phyloP scores from a whole-genome alignment of 1,139 yeast genomes.

The Taiozyma sp. region DNA sequence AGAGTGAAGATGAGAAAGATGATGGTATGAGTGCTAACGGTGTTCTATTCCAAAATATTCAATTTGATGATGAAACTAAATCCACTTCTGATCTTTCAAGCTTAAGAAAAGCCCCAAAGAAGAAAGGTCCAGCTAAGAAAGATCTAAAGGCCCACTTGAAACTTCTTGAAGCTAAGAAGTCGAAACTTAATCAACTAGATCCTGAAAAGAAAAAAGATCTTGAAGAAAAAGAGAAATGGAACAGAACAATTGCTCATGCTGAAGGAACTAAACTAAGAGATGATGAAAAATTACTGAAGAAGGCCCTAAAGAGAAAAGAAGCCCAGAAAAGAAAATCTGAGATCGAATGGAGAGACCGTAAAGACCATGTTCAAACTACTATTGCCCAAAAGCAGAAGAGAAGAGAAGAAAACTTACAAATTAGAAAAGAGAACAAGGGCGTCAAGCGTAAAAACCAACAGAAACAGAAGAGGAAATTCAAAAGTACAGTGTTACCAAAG shows the following conservation, averaged over 20 bases:
- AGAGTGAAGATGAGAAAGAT: slow-evolving; percentile 31
- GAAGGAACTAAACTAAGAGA: slow-evolving; percentile 88
- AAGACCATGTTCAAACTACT: slow-evolving; percentile 68
- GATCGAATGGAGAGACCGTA: slow-evolving; percentile 82
- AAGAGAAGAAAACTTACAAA: slow-evolving; percentile 83
- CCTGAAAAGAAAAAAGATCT: slow-evolving; percentile 56
- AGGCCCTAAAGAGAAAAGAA: slow-evolving; percentile 80
- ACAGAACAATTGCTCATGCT: slow-evolving; percentile 73
- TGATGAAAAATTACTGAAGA: slow-evolving; percentile 81
- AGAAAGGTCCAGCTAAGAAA: slow-evolving; percentile 80
- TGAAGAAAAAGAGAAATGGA: slow-evolving; percentile 80
- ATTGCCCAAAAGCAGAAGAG: slow-evolving; percentile 73
- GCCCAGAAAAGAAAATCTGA: slow-evolving; percentile 76
- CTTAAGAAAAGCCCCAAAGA: slow-evolving; percentile 48
- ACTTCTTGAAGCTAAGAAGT: slow-evolving; percentile 69
- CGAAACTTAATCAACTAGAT: slow-evolving; percentile 52
- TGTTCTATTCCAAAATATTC: slow-evolving; percentile 76
- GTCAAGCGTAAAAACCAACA: slow-evolving; percentile 62
- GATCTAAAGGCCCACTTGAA: slow-evolving; percentile 81
- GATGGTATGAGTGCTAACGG: slow-evolving; percentile 28
- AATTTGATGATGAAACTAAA: slow-evolving; percentile 75
- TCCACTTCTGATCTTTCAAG: slow-evolving; percentile 71
- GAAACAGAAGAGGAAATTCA: slow-evolving; percentile 60
- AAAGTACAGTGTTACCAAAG: slow-evolving; percentile 37
- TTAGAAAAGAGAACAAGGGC: slow-evolving; percentile 77